These are phyloP conservation scores for Speleostelium caveatum DNA, from an alignment of 78 protist genomes.

Conservation along the genomic window DNA sequence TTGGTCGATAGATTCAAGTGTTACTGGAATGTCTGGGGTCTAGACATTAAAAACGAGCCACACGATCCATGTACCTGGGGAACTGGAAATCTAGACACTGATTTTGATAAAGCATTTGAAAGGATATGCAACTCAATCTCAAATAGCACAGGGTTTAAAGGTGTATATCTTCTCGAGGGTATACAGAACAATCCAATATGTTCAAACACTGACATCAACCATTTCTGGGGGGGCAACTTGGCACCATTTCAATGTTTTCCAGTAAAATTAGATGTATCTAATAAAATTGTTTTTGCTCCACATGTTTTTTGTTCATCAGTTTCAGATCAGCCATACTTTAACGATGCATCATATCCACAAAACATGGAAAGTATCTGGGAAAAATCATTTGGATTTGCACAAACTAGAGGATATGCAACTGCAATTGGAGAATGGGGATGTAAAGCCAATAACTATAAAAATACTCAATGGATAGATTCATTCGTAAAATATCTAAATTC, in stretches of 20 bases:
- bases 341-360: constrained; percentile 33
- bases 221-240: constrained; percentile 51
- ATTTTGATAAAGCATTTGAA: constrained; percentile 59
- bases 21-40: constrained; percentile 78
- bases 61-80: constrained; percentile 79
- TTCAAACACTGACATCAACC: constrained; percentile 20
- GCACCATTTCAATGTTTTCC: constrained; percentile 56
- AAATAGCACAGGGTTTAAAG: background rate
- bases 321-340: constrained; percentile 62
- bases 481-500: constrained; percentile 14
- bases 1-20: constrained; percentile 15
- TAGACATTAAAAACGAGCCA: constrained; percentile 85
- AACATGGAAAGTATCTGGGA: constrained; percentile 83
- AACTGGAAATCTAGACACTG: constrained; percentile 46
- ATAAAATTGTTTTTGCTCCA: constrained; percentile 64
- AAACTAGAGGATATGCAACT: constrained; percentile 34
- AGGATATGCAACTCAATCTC: constrained; percentile 37
- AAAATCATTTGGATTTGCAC: constrained; percentile 51
- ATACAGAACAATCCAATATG: constrained; percentile 49
- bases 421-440: constrained; percentile 89
- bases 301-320: constrained; percentile 79
- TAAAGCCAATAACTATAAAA: constrained; percentile 30
- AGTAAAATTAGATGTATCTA: constrained; percentile 14
- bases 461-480: constrained; percentile 27
- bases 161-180: constrained; percentile 79